phyloP scores from a whole-genome alignment of 768 basidiomycete genomes.

The Sutorius australiensis region DNA sequence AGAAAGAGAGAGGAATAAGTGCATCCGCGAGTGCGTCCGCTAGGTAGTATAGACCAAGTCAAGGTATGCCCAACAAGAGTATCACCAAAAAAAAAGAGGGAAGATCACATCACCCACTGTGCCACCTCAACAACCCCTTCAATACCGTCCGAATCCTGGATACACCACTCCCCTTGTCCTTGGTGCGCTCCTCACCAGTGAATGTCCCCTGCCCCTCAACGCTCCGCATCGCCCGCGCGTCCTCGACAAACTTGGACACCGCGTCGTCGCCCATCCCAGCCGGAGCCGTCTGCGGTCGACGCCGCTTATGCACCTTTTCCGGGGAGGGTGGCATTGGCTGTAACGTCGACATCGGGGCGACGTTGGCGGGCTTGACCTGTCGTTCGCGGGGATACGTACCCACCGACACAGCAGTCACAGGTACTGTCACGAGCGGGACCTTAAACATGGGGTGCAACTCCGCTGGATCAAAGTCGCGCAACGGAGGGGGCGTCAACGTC shows the following conservation, averaged over 20 bases:
- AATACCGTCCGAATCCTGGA: slow-evolving; percentile 18
- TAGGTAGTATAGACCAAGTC: too few species aligned
- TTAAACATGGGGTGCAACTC: slow-evolving; percentile 30
- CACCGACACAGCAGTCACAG: slow-evolving; percentile 2
- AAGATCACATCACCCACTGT: too few species aligned
- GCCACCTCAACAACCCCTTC: slow-evolving; percentile 18
- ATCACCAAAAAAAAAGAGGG: too few species aligned
- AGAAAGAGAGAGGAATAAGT: too few species aligned
- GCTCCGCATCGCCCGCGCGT: background rate
- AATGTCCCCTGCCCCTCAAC: background rate
- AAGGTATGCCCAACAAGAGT: too few species aligned
- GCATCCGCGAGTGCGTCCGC: too few species aligned
- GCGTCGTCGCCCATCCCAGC: slow-evolving; percentile 8
- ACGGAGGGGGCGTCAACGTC: background rate
- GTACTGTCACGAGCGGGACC: slow-evolving; percentile 25
- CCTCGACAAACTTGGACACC: slow-evolving; percentile 16
- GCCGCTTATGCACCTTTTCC: slow-evolving; percentile 5
- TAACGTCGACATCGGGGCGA: background rate
- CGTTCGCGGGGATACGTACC: background rate
- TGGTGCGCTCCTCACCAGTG: background rate
- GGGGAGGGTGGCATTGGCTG: background rate
- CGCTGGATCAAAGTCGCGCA: background rate
- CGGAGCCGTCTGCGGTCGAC: slow-evolving; percentile 28
- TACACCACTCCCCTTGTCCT: background rate
- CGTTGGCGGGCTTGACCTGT: too few species aligned